A percentile compares a stretch with the other conserved stretches of the same genome.
phyloP scores from a whole-genome alignment of 1,284 basidiomycete genomes.

The Malassezia nana region DNA sequence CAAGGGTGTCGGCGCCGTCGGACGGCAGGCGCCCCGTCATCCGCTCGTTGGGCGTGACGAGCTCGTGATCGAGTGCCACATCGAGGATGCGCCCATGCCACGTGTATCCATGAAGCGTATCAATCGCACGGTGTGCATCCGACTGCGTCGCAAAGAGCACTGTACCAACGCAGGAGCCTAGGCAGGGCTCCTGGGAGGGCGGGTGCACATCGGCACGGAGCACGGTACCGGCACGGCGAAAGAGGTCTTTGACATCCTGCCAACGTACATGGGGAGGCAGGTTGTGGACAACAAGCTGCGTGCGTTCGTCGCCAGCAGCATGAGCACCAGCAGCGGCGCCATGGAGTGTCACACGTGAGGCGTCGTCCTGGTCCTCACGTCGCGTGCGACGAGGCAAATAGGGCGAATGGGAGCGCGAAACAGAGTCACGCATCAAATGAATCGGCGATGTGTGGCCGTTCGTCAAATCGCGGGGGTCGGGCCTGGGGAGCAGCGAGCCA shows the following conservation, averaged over 20 bases:
- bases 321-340: constrained; percentile 17
- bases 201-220: constrained; percentile 49
- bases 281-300: constrained; percentile 54
- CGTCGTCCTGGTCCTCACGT: background rate
- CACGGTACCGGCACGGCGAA: constrained; percentile 49
- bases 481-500: background rate
- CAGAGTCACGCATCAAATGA: background rate
- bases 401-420: background rate
- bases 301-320: constrained; percentile 61
- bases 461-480: background rate
- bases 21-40: background rate
- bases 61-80: constrained; percentile 19
- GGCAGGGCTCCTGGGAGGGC: constrained; percentile 24
- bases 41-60: background rate
- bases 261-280: constrained; percentile 49
- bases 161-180: constrained; percentile 29
- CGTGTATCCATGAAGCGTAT: constrained; percentile 49
- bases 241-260: constrained; percentile 50
- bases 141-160: constrained; percentile 45
- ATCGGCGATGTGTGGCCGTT: background rate
- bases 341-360: constrained; percentile 5
- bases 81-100: constrained; percentile 46
- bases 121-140: constrained; percentile 48
- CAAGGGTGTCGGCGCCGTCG: background rate
- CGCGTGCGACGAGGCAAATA: background rate